Base-by-base conservation (phyloP, 495 filamentous ascomycete genomes). In the Aspergillus panamensis region DNA sequence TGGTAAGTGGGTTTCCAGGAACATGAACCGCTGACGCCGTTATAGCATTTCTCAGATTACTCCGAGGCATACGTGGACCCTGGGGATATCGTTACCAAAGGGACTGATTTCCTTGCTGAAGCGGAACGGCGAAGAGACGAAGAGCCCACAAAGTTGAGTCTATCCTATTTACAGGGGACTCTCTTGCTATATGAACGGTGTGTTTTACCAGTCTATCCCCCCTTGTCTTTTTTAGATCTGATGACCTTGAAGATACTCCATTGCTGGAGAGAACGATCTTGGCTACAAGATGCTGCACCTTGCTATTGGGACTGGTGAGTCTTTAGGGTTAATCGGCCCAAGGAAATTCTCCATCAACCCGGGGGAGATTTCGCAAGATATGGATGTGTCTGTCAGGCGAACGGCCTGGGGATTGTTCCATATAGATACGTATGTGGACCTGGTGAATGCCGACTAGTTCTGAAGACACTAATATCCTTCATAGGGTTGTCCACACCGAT, bases 371-470 rank as follows among this genome's bases (percentile, higher is more conserved):
- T 68, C 70, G 0, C 40, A 64, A 9, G 74, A 76, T 43, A 77
- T 73, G 69, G 66, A 72, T 42, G 54, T 57, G 7, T 77, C 73
- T 2, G 48, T 70, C 37, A 65, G 63, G 51, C 61, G 70, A 51
- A 75, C 72, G 16, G 73, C 71, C 6, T 77, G 75, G 76, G 76
- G 76, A 1, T 51, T 79, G 17, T 77, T 77, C 48, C 72, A 77
- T 47, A 69, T 77, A 40, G 76, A 79, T 43, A 77, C 76, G 76
- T 76, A 58, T 47, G 74, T 60, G 31, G 17, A 16, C 19, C 29
- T 29, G 19, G 10, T 10, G 4, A 6, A 20, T 45, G 17, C 19
- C 6, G 42, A 16, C 16, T 16, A 8, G 14, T 4, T 44, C 25
- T 44, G n/a, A 44, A 19, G n/a, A 14, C 8, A 29, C 50, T 25